These are phyloP conservation scores for Maudiozyma pseudohumilis DNA, from an alignment of 805 yeast genomes.

Conservation along the genomic window DNA sequence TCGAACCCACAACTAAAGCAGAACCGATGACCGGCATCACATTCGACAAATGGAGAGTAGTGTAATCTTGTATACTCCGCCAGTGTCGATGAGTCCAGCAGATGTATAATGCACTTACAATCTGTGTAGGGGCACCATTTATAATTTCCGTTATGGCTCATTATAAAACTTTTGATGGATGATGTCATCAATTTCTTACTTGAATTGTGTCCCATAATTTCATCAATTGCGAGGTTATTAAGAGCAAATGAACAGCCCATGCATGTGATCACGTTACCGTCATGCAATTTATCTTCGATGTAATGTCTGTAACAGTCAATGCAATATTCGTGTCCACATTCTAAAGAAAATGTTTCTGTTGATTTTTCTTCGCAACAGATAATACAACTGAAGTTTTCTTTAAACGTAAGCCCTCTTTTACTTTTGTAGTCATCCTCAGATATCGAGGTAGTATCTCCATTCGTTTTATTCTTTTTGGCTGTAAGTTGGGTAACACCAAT, in stretches of 20 bases:
- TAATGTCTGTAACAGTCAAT: slow-evolving; percentile 56
- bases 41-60: slow-evolving; percentile 56
- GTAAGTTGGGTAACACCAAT: slow-evolving; percentile 26
- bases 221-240: slow-evolving; percentile 33
- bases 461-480: neutral
- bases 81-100: slow-evolving; percentile 24
- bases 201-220: slow-evolving; percentile 29
- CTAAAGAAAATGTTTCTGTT: slow-evolving; percentile 37
- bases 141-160: slow-evolving; percentile 37
- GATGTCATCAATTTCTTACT: slow-evolving; percentile 27
- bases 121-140: slow-evolving; percentile 84
- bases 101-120: slow-evolving; percentile 50
- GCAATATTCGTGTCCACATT: slow-evolving; percentile 70
- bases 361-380: slow-evolving; percentile 63
- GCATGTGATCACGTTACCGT: slow-evolving; percentile 49
- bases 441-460: neutral
- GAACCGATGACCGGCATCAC: slow-evolving; percentile 58
- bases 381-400: slow-evolving; percentile 37
- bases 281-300: slow-evolving; percentile 34
- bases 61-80: slow-evolving; percentile 21
- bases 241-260: slow-evolving; percentile 44
- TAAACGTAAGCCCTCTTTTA: slow-evolving; percentile 10
- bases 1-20: slow-evolving; percentile 70
- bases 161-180: slow-evolving; percentile 42
- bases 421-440: neutral